phyloP scores from a whole-genome alignment of 2,329 filamentous ascomycete species.

The Penicillium sclerotiorum region DNA sequence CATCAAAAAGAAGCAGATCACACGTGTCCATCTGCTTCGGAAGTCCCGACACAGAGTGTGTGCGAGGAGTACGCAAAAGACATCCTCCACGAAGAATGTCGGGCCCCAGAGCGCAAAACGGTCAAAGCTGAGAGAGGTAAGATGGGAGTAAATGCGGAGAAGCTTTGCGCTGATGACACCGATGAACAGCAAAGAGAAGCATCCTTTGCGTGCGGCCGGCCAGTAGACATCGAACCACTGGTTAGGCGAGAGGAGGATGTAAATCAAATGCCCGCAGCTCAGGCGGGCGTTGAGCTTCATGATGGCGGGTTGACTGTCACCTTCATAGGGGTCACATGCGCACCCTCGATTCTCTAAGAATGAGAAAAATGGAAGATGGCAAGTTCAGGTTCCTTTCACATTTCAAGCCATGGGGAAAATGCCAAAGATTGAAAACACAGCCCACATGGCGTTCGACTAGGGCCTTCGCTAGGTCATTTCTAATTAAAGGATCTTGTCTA shows the following conservation, averaged over 20 bases:
- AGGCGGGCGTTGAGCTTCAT: slow-evolving; percentile 3
- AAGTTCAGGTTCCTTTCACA: too few species aligned
- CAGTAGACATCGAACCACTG: slow-evolving; percentile 22
- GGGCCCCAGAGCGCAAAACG: slow-evolving; percentile 26
- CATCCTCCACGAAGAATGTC: slow-evolving; percentile 29
- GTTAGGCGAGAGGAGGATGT: slow-evolving; percentile 13
- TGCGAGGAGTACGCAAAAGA: slow-evolving; percentile 18
- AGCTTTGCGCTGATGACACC: slow-evolving; percentile 26
- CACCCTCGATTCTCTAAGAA: too few species aligned
- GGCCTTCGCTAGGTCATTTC: too few species aligned
- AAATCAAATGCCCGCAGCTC: slow-evolving; percentile 8
- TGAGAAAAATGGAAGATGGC: too few species aligned
- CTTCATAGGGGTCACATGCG: too few species aligned
- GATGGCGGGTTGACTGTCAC: too few species aligned
- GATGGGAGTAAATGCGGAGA: slow-evolving; percentile 30
- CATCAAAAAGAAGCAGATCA: slow-evolving; percentile 8
- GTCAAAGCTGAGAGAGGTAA: slow-evolving; percentile 20
- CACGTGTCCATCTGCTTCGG: slow-evolving; percentile 14
- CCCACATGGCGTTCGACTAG: too few species aligned
- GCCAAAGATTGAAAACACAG: too few species aligned
- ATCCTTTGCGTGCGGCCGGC: slow-evolving; percentile 23
- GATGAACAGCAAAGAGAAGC: slow-evolving; percentile 26
- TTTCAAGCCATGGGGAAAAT: too few species aligned
- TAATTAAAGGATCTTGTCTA: too few species aligned
- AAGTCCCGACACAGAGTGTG: slow-evolving; percentile 15